A percentile compares a stretch with the other conserved stretches of the same genome.
Evolutionary conservation across 2,329 filamentous ascomycete species (phyloP).

Genomic region (Juglanconis sp.): DNA sequence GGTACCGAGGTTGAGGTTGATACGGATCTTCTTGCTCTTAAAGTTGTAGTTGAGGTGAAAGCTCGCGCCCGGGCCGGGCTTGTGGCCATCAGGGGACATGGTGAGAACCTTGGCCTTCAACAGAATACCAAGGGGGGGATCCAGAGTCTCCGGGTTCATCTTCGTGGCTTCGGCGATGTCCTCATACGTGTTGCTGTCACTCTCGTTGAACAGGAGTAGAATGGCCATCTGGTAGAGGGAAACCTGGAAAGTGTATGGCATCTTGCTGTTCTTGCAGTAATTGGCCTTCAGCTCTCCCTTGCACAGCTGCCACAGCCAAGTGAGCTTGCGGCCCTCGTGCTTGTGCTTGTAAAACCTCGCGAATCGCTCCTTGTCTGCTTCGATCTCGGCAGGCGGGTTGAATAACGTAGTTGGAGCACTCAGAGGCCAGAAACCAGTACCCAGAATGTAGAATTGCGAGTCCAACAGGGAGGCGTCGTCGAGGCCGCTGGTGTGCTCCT

Average conservation of each 20-base stretch:
- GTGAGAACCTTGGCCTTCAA: constrained; percentile 89
- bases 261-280: constrained; percentile 85
- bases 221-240: constrained; percentile 98
- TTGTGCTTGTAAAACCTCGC: constrained; percentile 91
- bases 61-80: constrained; percentile 72
- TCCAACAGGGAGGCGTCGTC: constrained; percentile 73
- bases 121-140: constrained; percentile 81
- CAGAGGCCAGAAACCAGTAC: constrained; percentile 96
- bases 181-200: constrained; percentile 78
- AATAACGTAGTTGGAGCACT: constrained; percentile 85
- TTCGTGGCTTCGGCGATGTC: constrained; percentile 81
- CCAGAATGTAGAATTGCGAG: constrained; percentile 86
- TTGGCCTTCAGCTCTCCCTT: constrained; percentile 95
- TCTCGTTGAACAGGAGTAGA: constrained; percentile 89
- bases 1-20: constrained; percentile 92
- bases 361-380: constrained; percentile 86
- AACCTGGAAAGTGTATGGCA: constrained; percentile 93
- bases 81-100: constrained; percentile 67
- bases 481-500: constrained; percentile 66
- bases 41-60: constrained; percentile 91
- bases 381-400: constrained; percentile 79
- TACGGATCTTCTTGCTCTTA: constrained; percentile 97
- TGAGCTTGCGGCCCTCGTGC: constrained; percentile 92
- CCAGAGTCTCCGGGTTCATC: constrained; percentile 76
- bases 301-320: constrained; percentile 97